Percentiles rank a stretch among this genome's conserved stretches.
These are phyloP conservation scores for Gentiana macrophylla DNA, from an alignment of 257 asterid species.

Conservation along the genomic window DNA sequence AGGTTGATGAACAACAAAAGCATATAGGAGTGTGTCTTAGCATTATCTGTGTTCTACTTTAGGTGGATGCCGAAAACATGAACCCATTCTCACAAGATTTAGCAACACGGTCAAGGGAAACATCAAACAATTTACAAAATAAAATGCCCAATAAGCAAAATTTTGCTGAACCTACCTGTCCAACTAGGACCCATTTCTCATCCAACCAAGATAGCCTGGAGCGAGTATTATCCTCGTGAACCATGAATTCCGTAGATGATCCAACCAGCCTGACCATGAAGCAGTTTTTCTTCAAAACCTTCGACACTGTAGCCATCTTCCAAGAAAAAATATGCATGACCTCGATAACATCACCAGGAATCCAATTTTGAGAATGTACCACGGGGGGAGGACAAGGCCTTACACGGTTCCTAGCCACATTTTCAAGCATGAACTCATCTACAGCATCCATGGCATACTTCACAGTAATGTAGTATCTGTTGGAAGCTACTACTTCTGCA, in stretches of 20 bases:
- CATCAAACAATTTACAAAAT: not conserved
- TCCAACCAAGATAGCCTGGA: conserved; percentile 32
- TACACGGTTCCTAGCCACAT: conserved; percentile 17
- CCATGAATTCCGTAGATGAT: conserved; percentile 18
- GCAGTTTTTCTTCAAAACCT: conserved; percentile 12
- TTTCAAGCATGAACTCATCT: conserved; percentile 8
- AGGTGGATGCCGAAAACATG: not conserved
- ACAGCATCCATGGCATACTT: conserved; percentile 10
- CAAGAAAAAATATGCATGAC: conserved; percentile 22
- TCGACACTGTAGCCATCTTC: conserved; percentile 33
- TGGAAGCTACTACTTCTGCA: conserved; percentile 23
- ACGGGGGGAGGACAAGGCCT: conserved; percentile 29
- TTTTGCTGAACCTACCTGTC: conserved; percentile 21
- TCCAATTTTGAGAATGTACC: conserved; percentile 15
- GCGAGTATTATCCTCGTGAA: conserved; percentile 19
- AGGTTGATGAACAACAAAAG: not conserved
- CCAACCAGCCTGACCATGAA: conserved; percentile 31
- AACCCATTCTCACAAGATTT: not conserved
- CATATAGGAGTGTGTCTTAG: not conserved
- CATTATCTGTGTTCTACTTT: not conserved
- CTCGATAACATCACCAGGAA: conserved; percentile 32
- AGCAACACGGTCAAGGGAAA: not conserved
- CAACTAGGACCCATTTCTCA: conserved; percentile 28
- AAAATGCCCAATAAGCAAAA: not conserved
- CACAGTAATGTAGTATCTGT: conserved; percentile 20